Conservation (phyloP, 2,329 filamentous ascomycete species). For the Ilyonectria mors-panacis region DNA sequence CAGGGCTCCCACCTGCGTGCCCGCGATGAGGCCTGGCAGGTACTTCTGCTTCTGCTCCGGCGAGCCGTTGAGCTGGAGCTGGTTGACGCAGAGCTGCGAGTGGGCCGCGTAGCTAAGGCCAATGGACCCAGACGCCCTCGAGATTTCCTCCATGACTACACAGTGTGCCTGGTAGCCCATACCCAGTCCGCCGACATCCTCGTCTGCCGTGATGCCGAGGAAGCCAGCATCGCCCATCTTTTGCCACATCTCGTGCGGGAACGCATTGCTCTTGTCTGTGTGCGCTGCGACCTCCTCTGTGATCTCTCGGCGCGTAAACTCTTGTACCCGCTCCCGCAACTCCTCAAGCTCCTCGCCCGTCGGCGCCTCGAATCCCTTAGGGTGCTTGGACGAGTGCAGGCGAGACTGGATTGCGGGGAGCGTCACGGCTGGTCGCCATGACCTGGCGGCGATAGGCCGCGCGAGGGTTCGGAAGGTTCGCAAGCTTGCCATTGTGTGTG, state of each 20-base stretch:
- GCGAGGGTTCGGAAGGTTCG: constrained; percentile 55
- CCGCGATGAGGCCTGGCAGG: constrained; percentile 85
- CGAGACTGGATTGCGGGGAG: constrained; percentile 57
- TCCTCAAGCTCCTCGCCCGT: constrained; percentile 82
- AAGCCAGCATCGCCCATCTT: constrained; percentile 94
- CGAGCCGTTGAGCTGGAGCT: constrained; percentile 90
- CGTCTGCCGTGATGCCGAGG: constrained; percentile 92
- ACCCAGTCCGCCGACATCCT: constrained; percentile 88
- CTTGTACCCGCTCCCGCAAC: constrained; percentile 86
- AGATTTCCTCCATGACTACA: constrained; percentile 95
- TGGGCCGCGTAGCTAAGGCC: constrained; percentile 96
- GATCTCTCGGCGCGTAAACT: constrained; percentile 92
- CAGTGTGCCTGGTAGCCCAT: constrained; percentile 99
- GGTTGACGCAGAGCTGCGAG: constrained; percentile 96
- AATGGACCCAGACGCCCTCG: constrained; percentile 85
- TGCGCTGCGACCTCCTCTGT: constrained; percentile 83
- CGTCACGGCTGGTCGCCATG: constrained; percentile 47
- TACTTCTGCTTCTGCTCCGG: constrained; percentile 84
- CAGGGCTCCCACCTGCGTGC: constrained; percentile 86
- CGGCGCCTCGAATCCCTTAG: constrained; percentile 76
- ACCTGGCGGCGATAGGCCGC: constrained; percentile 49
- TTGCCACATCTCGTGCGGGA: constrained; percentile 92
- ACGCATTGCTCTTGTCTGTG: constrained; percentile 90
- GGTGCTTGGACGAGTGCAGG: constrained; percentile 71
- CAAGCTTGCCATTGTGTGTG: constrained; percentile 58